Conservation (phyloP, 2,329 filamentous ascomycete species). For the Paecilomyces sp. region DNA sequence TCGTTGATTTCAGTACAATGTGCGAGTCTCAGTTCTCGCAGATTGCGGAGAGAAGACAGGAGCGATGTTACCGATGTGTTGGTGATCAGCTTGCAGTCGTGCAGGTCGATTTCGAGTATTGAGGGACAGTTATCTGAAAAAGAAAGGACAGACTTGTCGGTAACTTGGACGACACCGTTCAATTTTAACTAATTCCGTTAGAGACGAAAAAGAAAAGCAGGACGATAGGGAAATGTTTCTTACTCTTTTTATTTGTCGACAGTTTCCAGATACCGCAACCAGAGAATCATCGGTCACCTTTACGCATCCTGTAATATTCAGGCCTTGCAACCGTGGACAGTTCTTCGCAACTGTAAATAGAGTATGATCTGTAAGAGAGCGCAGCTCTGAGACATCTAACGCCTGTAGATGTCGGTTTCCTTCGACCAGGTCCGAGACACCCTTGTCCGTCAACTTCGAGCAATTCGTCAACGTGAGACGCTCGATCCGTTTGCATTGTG, state of each 20-base stretch:
- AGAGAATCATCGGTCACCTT: constrained; percentile 82
- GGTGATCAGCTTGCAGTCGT: constrained; percentile 73
- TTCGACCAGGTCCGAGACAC: constrained; percentile 69
- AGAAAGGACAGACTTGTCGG: constrained; percentile 71
- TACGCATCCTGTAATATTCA: constrained; percentile 84
- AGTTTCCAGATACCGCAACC: constrained; percentile 70
- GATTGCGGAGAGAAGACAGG: constrained; percentile 66
- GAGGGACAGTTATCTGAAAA: constrained; percentile 86
- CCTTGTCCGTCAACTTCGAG: constrained; percentile 72
- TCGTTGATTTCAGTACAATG: constrained; percentile 82
- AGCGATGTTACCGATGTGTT: constrained; percentile 78
- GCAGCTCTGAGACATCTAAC: constrained; percentile 78
- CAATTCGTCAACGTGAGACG: constrained; percentile 89
- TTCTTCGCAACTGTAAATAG: constrained; percentile 71
- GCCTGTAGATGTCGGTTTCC: constrained; percentile 78
- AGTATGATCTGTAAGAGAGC: constrained; percentile 72
- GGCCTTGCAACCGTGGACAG: constrained; percentile 77
- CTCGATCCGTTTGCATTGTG: constrained; percentile 83
- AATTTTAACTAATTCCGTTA: constrained; percentile 63
- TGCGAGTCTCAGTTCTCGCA: constrained; percentile 85
- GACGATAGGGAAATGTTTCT: constrained; percentile 22
- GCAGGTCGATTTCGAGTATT: constrained; percentile 92
- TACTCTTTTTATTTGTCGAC: constrained; percentile 80
- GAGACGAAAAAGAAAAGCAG: background rate
- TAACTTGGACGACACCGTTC: constrained; percentile 82